A percentile compares a stretch with the other conserved stretches of the same genome.
phyloP scores from a whole-genome alignment of 129 eudicot genomes.

The Oenanthe sinensis region DNA sequence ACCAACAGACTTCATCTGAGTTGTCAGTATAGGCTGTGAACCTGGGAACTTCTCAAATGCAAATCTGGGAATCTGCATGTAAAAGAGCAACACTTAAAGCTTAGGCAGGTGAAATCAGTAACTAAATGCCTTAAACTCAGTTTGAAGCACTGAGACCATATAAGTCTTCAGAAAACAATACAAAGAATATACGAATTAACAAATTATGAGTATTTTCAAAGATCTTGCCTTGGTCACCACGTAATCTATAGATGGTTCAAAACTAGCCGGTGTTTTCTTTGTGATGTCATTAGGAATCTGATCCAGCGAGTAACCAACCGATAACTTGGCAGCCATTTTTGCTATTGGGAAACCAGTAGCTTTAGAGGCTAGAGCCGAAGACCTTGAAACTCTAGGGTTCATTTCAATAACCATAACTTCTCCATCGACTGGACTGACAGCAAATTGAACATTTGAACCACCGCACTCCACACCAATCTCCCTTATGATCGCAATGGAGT shows the following conservation, averaged over 20 bases:
- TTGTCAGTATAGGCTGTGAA: slow-evolving; percentile 68
- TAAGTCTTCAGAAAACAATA: neutral
- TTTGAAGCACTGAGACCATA: neutral
- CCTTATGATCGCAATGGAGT: slow-evolving; percentile 54
- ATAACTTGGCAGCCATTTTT: slow-evolving; percentile 61
- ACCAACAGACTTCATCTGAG: slow-evolving; percentile 98
- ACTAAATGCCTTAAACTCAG: neutral
- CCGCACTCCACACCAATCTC: slow-evolving; percentile 65
- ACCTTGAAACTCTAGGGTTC: slow-evolving; percentile 59
- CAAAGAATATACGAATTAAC: neutral
- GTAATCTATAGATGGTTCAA: slow-evolving; percentile 51
- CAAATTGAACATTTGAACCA: slow-evolving; percentile 60
- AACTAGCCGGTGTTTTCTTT: slow-evolving; percentile 56
- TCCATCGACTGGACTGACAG: slow-evolving; percentile 53
- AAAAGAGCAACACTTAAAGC: neutral
- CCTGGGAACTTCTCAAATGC: slow-evolving; percentile 98
- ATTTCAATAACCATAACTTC: slow-evolving; percentile 62
- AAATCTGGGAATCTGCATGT: slow-evolving; percentile 83
- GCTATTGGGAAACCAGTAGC: slow-evolving; percentile 71
- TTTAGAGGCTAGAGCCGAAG: slow-evolving; percentile 56
- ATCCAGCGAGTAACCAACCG: slow-evolving; percentile 55
- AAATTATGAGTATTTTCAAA: neutral
- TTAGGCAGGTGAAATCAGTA: slow-evolving; percentile 1
- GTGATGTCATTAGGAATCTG: slow-evolving; percentile 70
- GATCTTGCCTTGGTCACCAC: slow-evolving; percentile 14